Conservation (phyloP, 306 rosid genomes). For the Phaseolus lunatus region DNA sequence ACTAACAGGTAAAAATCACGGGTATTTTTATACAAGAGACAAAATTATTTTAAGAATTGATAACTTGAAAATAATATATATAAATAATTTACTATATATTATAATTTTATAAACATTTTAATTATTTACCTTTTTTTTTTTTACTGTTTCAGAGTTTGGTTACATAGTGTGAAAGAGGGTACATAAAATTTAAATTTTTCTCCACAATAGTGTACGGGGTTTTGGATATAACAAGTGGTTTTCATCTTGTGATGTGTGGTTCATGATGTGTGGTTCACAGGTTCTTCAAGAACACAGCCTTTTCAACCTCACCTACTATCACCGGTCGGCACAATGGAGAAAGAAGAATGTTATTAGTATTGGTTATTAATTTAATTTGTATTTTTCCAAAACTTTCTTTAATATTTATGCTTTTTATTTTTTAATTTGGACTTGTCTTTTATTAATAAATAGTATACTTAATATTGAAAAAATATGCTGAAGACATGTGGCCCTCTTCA, state of each 20-base stretch:
- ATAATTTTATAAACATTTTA: no score
- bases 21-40: no score
- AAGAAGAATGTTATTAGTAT: background rate
- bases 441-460: background rate
- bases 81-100: no score
- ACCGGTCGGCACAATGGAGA: background rate
- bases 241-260: conserved; percentile 35
- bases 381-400: background rate
- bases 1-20: no score
- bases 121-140: no score
- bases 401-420: background rate
- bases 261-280: conserved; percentile 25
- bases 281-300: background rate
- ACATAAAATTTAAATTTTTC: background rate
- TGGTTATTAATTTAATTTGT: background rate
- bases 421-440: background rate
- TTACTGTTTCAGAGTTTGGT: no score
- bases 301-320: background rate
- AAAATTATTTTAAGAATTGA: no score
- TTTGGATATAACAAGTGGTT: conserved; percentile 14
- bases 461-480: background rate
- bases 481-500: background rate
- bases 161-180: conserved; percentile 2
- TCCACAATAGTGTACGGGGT: background rate
- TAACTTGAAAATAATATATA: no score